These are phyloP conservation scores for Suillus discolor DNA, from an alignment of 768 basidiomycete genomes.

Conservation along the genomic window DNA sequence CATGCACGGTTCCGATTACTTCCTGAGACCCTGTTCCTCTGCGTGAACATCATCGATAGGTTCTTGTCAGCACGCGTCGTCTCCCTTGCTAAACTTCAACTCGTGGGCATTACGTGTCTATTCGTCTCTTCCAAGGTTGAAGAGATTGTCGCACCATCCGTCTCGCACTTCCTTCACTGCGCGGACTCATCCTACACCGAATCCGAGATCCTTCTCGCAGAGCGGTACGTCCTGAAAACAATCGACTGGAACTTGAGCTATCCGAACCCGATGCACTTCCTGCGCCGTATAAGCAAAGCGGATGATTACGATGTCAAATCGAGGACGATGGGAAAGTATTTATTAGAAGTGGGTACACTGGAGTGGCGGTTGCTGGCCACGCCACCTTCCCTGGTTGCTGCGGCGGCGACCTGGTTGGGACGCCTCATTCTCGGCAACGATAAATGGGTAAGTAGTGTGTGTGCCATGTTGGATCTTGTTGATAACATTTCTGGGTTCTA, in stretches of 20 bases:
- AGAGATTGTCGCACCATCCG: constrained; percentile 87
- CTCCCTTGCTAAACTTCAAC: constrained; percentile 83
- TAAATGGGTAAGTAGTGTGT: constrained; percentile 74
- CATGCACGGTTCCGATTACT: constrained; percentile 84
- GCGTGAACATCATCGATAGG: constrained; percentile 82
- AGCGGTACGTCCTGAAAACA: constrained; percentile 84
- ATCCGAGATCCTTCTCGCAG: constrained; percentile 85
- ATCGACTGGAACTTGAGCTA: constrained; percentile 85
- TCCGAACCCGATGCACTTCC: constrained; percentile 88
- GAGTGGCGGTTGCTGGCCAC: constrained; percentile 78
- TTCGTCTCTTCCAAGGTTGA: constrained; percentile 92
- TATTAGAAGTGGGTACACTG: constrained; percentile 82
- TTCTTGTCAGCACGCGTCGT: constrained; percentile 73
- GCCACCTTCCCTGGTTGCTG: constrained; percentile 79
- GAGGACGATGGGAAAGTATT: constrained; percentile 87
- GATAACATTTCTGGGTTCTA: constrained; percentile 34
- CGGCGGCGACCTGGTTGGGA: constrained; percentile 86
- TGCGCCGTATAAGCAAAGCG: constrained; percentile 89
- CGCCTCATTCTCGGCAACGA: constrained; percentile 76
- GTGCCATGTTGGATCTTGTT: neutral
- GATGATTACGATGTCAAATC: constrained; percentile 88
- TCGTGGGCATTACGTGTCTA: constrained; percentile 87
- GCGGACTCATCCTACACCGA: constrained; percentile 77
- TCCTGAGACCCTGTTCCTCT: constrained; percentile 90
- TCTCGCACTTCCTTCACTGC: constrained; percentile 77